phyloP scores from a whole-genome alignment of 202 grass and related monocot genomes.

The Zizania palustris region DNA sequence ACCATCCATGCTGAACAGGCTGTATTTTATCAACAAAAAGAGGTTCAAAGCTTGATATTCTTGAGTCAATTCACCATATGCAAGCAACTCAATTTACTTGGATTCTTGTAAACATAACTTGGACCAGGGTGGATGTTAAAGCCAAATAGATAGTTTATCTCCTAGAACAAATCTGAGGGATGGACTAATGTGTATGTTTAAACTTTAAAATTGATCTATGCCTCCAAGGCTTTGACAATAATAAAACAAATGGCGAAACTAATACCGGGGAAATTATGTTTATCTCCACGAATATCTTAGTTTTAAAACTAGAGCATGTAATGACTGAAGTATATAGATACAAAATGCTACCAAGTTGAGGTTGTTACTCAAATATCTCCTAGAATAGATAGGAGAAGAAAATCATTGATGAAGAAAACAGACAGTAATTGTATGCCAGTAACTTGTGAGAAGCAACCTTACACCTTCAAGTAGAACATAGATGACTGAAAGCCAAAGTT shows the following conservation, averaged over 20 bases:
- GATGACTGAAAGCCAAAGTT: not conserved
- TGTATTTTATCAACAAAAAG: constrained; percentile 48
- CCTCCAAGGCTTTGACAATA: not conserved
- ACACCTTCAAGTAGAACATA: constrained; percentile 11
- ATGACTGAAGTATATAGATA: not conserved
- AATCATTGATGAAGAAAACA: not conserved
- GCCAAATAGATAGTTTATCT: constrained; percentile 16
- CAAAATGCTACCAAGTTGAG: constrained; percentile 7
- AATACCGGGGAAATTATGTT: not conserved
- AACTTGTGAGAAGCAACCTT: constrained; percentile 29
- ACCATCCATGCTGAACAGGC: constrained; percentile 72
- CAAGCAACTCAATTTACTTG: not conserved
- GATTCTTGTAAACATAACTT: constrained; percentile 11
- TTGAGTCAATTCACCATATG: not conserved
- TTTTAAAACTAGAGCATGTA: not conserved
- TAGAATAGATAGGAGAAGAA: not conserved
- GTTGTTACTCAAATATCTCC: not conserved
- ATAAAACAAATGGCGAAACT: not conserved
- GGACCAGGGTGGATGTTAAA: constrained; percentile 18
- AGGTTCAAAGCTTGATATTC: constrained; percentile 15
- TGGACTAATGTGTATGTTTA: not conserved
- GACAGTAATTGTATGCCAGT: not conserved
- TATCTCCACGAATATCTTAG: not conserved
- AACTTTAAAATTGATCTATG: not conserved
- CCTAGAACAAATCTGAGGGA: not conserved